Base-by-base conservation (phyloP, 2,329 filamentous ascomycete species). In the Clonostachys solani region DNA sequence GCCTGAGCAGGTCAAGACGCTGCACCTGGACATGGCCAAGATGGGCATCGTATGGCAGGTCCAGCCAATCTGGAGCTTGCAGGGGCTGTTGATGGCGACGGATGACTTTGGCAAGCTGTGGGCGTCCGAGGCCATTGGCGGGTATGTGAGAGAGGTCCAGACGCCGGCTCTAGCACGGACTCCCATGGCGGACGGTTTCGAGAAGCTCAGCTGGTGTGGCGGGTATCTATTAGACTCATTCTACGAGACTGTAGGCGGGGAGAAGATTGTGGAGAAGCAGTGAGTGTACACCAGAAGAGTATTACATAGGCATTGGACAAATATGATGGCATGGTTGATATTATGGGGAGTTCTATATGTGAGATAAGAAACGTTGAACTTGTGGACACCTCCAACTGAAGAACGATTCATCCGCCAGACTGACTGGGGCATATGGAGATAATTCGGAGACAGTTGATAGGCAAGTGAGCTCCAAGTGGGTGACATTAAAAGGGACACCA, bases 41-140 rank as follows among this genome's bases (percentile, higher is more conserved):
- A 29, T 66, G 50, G 61, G 65, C 7, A 54, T 69, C 6, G 62
- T 64, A 5, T 70, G 65, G 67, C 67, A 70, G 47, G 63, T 69
- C 2, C 66, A 70, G 59, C 67, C 66, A 2, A 67, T 69, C 46
- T 69, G 64, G 61, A 56, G 56, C 19, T 44, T 67, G 13, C 60
- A 65, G 41, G 66, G 66, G 0, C 49, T 67, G n/a, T 65, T 66
- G 47, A 52, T 62, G 46, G 53, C 55, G 16, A 60, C 63, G 5
- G 62, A 66, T 44, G 52, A 60, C 50, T 64, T 66, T 52, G 55
- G 56, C 15, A 57, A 61, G 50, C 49, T 60, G 44, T 69, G 62
- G 63, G 55, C 51, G 17, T 53, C 61, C 33, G 56, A 63, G 16
- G 66, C 62, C 4, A 68, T 69, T 43, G 63, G 60, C 16, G 66